Conservation (phyloP, 305 asterid genomes). For the Lippia alba region DNA sequence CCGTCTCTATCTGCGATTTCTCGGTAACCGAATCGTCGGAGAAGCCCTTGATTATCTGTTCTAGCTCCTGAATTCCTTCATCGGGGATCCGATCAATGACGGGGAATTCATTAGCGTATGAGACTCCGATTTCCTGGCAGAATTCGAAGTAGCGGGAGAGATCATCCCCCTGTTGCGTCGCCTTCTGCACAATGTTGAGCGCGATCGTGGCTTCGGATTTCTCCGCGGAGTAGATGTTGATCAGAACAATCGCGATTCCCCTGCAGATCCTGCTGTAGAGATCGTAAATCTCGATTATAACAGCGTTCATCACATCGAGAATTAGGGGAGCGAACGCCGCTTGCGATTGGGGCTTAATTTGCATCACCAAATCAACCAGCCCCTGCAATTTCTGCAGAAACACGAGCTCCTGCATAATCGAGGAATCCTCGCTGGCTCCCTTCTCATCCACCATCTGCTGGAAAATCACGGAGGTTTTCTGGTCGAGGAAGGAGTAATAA, state of each 20-base stretch:
- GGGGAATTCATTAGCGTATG: conserved; percentile 55
- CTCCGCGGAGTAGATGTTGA: conserved; percentile 53
- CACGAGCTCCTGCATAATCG: conserved; percentile 49
- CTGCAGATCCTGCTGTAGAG: conserved; percentile 61
- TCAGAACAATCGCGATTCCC: conserved; percentile 62
- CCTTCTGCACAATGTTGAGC: conserved; percentile 59
- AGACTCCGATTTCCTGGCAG: conserved; percentile 61
- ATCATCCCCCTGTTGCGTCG: conserved; percentile 58
- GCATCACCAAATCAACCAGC: conserved; percentile 60
- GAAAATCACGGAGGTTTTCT: conserved; percentile 54
- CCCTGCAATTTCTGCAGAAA: conserved; percentile 54
- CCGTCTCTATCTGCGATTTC: background rate
- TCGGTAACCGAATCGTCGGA: background rate
- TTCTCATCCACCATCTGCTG: conserved; percentile 40
- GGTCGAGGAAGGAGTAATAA: conserved; percentile 74
- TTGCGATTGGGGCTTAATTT: conserved; percentile 53
- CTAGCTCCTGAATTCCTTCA: conserved; percentile 61
- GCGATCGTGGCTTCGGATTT: conserved; percentile 60
- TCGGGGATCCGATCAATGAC: conserved; percentile 57
- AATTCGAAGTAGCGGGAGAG: conserved; percentile 58
- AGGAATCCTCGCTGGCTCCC: background rate
- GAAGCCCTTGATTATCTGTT: conserved; percentile 52
- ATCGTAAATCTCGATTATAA: conserved; percentile 65
- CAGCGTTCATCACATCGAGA: conserved; percentile 67
- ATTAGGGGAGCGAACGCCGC: conserved; percentile 52